These are phyloP conservation scores for Serendipita sp. DNA, from an alignment of 768 basidiomycete species.

Conservation along the genomic window DNA sequence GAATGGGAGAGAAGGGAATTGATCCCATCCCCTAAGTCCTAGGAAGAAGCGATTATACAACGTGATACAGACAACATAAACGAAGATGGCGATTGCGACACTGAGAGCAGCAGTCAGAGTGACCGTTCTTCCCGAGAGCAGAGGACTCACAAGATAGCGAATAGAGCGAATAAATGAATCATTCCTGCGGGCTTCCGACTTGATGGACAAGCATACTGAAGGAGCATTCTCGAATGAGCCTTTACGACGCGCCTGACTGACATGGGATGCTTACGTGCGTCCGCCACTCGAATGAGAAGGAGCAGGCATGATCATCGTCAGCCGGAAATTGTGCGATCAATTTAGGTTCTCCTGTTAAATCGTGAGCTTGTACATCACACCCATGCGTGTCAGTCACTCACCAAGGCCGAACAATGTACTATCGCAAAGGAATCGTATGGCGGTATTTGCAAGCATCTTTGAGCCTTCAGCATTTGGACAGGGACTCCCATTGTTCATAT, in stretches of 20 bases:
- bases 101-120: conserved; percentile 22
- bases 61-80: conserved; percentile 52
- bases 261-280: conserved; percentile 42
- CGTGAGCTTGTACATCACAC: neutral
- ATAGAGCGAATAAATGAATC: conserved; percentile 7
- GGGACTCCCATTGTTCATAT: conserved; percentile 45
- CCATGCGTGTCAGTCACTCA: conserved; percentile 19
- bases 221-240: neutral
- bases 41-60: conserved; percentile 70
- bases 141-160: neutral
- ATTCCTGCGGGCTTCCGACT: conserved; percentile 1
- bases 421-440: conserved; percentile 68
- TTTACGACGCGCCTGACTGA: neutral
- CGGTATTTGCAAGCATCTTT: conserved; percentile 37
- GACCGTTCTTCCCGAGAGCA: neutral
- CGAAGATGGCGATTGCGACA: conserved; percentile 36
- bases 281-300: conserved; percentile 71
- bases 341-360: conserved; percentile 27
- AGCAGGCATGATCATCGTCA: conserved; percentile 50
- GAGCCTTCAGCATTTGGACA: conserved; percentile 36
- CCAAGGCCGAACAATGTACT: conserved; percentile 42
- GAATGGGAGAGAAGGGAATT: conserved; percentile 35
- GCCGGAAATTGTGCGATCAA: conserved; percentile 58
- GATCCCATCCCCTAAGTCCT: conserved; percentile 51
- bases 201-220: conserved; percentile 7